These are phyloP conservation scores for Beauveria pseudobassiana DNA, from an alignment of 2,329 filamentous ascomycete genomes.

Conservation along the genomic window DNA sequence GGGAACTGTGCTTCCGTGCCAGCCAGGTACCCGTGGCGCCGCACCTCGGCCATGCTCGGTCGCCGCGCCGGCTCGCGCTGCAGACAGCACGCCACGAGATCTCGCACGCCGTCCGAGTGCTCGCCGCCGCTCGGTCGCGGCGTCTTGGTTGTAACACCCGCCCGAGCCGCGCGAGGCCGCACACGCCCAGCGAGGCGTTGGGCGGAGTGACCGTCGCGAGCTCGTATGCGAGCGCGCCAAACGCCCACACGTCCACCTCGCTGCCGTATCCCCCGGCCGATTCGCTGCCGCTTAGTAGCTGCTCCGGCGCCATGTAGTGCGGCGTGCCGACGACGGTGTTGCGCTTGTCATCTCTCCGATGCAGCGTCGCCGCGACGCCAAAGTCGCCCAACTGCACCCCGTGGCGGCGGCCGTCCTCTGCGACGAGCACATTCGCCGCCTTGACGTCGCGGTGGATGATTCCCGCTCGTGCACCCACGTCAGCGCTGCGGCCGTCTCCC, in stretches of 20 bases:
- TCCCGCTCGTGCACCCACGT: slow-evolving; percentile 41
- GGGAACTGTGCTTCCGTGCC: slow-evolving; percentile 49
- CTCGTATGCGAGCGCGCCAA: slow-evolving; percentile 59
- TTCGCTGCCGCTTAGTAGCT: slow-evolving; percentile 30
- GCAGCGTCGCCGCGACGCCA: slow-evolving; percentile 56
- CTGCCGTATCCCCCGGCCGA: slow-evolving; percentile 42
- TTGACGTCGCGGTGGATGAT: slow-evolving; percentile 48
- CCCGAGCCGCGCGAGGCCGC: slow-evolving; percentile 33
- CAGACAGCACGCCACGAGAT: slow-evolving; percentile 54
- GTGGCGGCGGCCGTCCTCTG: slow-evolving; percentile 43
- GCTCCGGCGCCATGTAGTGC: slow-evolving; percentile 62
- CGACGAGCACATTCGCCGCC: slow-evolving; percentile 57
- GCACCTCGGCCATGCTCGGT: slow-evolving; percentile 51
- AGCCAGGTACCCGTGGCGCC: slow-evolving; percentile 56
- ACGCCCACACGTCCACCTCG: slow-evolving; percentile 61
- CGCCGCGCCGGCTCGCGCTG: slow-evolving; percentile 49
- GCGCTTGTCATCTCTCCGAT: slow-evolving; percentile 51
- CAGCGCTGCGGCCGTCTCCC: slow-evolving; percentile 41
- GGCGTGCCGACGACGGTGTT: slow-evolving; percentile 61
- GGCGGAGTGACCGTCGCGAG: slow-evolving; percentile 58
- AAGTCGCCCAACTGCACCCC: slow-evolving; percentile 60
- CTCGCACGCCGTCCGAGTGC: slow-evolving; percentile 43
- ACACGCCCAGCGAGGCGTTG: slow-evolving; percentile 35
- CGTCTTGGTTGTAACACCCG: slow-evolving; percentile 37
- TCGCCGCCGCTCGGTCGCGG: slow-evolving; percentile 51